These are phyloP conservation scores for Terana coerulea DNA, from an alignment of 768 basidiomycete genomes.

Conservation along the genomic window DNA sequence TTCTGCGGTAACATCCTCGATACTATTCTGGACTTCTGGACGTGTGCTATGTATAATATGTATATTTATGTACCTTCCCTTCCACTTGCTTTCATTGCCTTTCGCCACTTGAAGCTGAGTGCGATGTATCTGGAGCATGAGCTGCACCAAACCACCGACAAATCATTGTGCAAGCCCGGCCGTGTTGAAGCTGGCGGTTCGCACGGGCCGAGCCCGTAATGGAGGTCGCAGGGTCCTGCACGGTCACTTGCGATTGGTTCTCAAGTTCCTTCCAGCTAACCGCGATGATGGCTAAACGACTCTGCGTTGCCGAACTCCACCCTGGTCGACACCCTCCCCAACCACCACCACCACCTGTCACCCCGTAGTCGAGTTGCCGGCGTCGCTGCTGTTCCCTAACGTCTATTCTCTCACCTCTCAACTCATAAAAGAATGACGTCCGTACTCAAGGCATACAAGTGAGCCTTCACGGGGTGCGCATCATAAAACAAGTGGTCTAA, in stretches of 20 bases:
- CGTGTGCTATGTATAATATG: slow-evolving; percentile 3
- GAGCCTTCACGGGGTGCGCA: slow-evolving; percentile 1
- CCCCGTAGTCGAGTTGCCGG: background rate
- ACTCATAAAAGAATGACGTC: background rate
- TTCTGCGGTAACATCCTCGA: slow-evolving; percentile 35
- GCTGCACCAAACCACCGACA: too few species aligned
- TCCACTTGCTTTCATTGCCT: too few species aligned
- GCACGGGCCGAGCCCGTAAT: too few species aligned
- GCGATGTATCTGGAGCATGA: too few species aligned
- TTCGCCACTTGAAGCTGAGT: too few species aligned
- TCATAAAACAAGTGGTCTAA: too few species aligned
- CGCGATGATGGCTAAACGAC: background rate
- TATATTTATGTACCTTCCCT: background rate
- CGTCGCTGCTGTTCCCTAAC: too few species aligned
- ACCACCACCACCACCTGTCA: background rate
- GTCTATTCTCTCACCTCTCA: background rate
- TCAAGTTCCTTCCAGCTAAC: slow-evolving; percentile 7
- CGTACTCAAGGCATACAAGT: slow-evolving; percentile 27
- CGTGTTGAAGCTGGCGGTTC: too few species aligned
- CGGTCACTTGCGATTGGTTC: too few species aligned
- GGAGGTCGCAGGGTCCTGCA: too few species aligned
- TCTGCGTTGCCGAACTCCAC: background rate
- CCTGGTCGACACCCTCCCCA: background rate
- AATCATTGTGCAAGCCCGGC: too few species aligned
- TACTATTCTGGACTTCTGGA: background rate